A percentile compares a stretch with the other conserved stretches of the same genome.
Conservation (phyloP, 2,329 filamentous ascomycete species). For the Paecilomyces variotii region DNA sequence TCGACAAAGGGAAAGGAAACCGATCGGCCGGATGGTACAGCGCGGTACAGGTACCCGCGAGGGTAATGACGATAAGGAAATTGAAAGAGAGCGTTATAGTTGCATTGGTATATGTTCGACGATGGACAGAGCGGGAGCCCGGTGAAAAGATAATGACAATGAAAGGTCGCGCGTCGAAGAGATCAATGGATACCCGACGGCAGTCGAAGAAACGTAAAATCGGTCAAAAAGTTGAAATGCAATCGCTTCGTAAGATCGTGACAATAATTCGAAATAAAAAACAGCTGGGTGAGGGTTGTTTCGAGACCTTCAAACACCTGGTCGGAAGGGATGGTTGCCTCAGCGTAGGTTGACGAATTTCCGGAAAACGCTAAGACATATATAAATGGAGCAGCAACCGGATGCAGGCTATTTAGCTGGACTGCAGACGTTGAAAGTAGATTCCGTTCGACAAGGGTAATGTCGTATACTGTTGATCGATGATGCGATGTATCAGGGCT, state of each 20-base stretch:
- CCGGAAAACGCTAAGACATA: conserved; percentile 1
- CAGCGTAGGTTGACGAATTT: conserved; percentile 21
- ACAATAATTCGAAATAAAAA: conserved; percentile 15
- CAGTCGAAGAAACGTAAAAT: background rate
- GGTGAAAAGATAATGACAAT: conserved; percentile 9
- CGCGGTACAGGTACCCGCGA: conserved; percentile 18
- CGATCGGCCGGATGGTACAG: conserved; percentile 15
- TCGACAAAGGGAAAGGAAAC: conserved; percentile 16
- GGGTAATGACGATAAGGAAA: conserved; percentile 25
- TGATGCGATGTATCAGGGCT: background rate
- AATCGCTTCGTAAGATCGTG: conserved; percentile 36
- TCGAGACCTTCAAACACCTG: conserved; percentile 28
- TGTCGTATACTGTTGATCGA: background rate
- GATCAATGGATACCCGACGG: conserved; percentile 10
- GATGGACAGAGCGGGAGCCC: conserved; percentile 12
- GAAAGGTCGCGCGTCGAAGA: conserved; percentile 15
- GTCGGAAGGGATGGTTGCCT: conserved; percentile 27
- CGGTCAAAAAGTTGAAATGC: conserved; percentile 10
- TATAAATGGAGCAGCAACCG: background rate
- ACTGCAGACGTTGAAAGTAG: background rate
- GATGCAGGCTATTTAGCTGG: background rate
- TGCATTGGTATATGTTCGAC: conserved; percentile 28
- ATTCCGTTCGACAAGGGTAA: background rate
- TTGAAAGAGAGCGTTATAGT: conserved; percentile 32
- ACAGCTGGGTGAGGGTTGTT: background rate